Percentiles rank a stretch among this genome's conserved stretches.
These are phyloP conservation scores for Phialophora tarda DNA, from an alignment of 2,329 filamentous ascomycete species.

Conservation along the genomic window DNA sequence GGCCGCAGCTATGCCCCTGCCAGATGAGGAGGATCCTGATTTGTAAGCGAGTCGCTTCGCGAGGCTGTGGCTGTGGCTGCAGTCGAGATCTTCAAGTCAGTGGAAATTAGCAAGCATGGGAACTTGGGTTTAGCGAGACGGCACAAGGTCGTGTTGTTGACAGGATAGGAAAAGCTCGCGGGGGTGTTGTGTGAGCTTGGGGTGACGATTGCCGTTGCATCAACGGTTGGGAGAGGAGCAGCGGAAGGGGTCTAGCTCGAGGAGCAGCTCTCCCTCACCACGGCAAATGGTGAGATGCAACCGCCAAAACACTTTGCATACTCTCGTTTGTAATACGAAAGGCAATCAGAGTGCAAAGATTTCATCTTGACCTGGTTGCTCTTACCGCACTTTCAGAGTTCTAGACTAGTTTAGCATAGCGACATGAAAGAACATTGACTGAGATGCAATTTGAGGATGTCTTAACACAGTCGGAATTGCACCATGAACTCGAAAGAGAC, in stretches of 20 bases:
- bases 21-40: conserved; percentile 86
- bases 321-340: neutral
- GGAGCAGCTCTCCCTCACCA: neutral
- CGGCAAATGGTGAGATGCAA: conserved; percentile 6
- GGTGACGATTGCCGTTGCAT: neutral
- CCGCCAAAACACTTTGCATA: neutral
- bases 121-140: conserved; percentile 33
- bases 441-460: neutral
- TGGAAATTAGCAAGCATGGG: conserved; percentile 13
- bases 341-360: conserved; percentile 2
- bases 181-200: neutral
- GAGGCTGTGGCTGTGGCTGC: neutral
- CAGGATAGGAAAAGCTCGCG: conserved; percentile 5
- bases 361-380: conserved; percentile 5
- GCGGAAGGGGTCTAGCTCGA: neutral
- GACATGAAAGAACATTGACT: conserved; percentile 19
- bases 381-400: conserved; percentile 16
- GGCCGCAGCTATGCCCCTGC: conserved; percentile 82
- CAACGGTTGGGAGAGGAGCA: neutral
- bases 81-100: conserved; percentile 8
- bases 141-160: conserved; percentile 32
- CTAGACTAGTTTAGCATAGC: conserved; percentile 25
- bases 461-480: neutral
- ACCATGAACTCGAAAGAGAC: neutral
- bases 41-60: conserved; percentile 47